Evolutionary conservation across 768 basidiomycete genomes (phyloP), one percentile per base, ranked within the genome.

Genomic region (Suillus variegatus): DNA sequence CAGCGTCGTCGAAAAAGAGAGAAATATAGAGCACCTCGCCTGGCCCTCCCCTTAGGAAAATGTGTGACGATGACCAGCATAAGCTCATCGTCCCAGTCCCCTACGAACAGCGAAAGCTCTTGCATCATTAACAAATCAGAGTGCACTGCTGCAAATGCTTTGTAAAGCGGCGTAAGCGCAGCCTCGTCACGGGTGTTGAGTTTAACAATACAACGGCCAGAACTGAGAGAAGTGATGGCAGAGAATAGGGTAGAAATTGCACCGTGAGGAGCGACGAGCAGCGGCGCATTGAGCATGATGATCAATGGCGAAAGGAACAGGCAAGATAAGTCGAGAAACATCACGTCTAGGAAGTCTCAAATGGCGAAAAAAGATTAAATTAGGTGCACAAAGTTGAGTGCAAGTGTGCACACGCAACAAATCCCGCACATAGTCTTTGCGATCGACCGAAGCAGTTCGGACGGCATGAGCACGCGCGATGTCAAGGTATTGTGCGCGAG

Each of bases 1-100:
- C 64, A 41, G 25, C 35, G 47, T 44, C 47, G 56, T 1, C 28
- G 28, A 28, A 28, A 28, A 28, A 1, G 28, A 28, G 28, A 28
- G 28, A 28, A 28, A 28, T 28, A 28, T 28, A 28, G 2, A 1
- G 28, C 28, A 28, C 28, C 28, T 28, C 28, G 28, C 28, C 3
- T 28, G 28, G 28, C 28, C 28, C 28, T 28, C 28, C 28, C 28
- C 28, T 28, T 28, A 28, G 28, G 28, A 28, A 28, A 28, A 28
- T 28, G 28, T 28, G 36, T 70, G n/a, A 75, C 74, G 28, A 82
- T 67, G 6, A 80, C 82, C 46, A 81, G 76, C 28, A 84, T 68
- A 9, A 84, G 76, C 66, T 84, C 83, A 49, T 80, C 75, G 64
- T 84, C 82, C 84, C 84, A 85, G 61, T 72, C 72, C 44, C 77